Conservation (phyloP, 176 grass and related monocot species). For the Paspalum vaginatum region DNA sequence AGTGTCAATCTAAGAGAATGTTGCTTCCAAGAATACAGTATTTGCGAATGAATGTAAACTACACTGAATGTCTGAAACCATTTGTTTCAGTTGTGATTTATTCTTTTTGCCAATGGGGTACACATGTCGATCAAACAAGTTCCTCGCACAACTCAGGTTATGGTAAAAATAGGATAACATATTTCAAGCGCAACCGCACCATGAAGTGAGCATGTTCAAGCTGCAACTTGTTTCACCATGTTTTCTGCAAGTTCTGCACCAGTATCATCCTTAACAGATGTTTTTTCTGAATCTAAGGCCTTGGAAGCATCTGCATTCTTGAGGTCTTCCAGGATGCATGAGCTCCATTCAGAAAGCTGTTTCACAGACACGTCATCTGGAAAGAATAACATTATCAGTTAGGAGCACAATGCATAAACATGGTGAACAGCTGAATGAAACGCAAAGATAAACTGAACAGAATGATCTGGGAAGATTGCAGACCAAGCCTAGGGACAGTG, state of each 20-base stretch:
- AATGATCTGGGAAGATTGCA: constrained; percentile 10
- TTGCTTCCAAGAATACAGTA: not conserved
- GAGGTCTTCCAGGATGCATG: constrained; percentile 47
- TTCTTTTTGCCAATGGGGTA: constrained; percentile 8
- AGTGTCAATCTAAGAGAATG: not conserved
- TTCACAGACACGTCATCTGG: constrained; percentile 61
- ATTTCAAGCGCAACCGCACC: not conserved
- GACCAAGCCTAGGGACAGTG: constrained; percentile 85
- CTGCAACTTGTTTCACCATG: constrained; percentile 35
- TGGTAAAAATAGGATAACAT: not conserved
- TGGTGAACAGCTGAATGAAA: constrained; percentile 1
- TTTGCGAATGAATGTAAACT: not conserved
- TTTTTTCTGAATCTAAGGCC: constrained; percentile 11
- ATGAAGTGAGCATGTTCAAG: constrained; percentile 27
- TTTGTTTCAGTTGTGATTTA: constrained; percentile 23
- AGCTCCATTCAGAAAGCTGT: constrained; percentile 66
- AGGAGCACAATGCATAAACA: not conserved
- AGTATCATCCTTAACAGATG: not conserved
- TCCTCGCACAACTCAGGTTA: not conserved
- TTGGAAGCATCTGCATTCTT: not conserved
- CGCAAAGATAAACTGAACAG: constrained; percentile 9
- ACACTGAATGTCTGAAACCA: not conserved
- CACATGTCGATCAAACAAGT: not conserved
- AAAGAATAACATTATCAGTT: not conserved
- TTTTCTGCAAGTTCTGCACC: constrained; percentile 16